A percentile compares a stretch with the other conserved stretches of the same genome.
Evolutionary conservation across 1,284 basidiomycete species (phyloP).

Genomic region (Moniliella sp.): DNA sequence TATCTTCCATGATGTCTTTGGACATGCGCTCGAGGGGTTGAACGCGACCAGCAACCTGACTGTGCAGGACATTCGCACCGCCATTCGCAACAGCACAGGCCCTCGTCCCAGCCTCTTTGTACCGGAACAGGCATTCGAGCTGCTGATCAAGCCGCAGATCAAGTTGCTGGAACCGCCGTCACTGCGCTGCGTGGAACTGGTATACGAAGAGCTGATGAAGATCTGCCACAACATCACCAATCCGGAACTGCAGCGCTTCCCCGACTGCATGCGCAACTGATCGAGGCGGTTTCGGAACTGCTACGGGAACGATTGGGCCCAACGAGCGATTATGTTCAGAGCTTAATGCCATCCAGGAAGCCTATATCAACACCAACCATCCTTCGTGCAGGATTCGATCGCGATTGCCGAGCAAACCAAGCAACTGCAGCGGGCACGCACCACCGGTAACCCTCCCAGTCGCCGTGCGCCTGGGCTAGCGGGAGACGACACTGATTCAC

Average conservation of each 20-base stretch:
- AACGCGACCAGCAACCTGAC: conserved; percentile 77
- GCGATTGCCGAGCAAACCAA: conserved; percentile 27
- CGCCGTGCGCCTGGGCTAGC: too few species aligned
- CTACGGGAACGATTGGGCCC: conserved; percentile 82
- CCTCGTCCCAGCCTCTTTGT: conserved; percentile 88
- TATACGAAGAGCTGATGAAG: conserved; percentile 96
- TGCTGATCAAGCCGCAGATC: conserved; percentile 95
- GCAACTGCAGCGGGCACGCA: too few species aligned
- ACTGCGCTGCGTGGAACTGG: conserved; percentile 83
- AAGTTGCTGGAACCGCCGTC: conserved; percentile 82
- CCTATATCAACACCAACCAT: conserved; percentile 97
- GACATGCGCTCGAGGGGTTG: conserved; percentile 67
- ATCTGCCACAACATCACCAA: conserved; percentile 96
- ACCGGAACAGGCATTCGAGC: conserved; percentile 86
- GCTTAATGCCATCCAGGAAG: conserved; percentile 87
- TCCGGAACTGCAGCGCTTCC: conserved; percentile 91
- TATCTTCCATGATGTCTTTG: conserved; percentile 97
- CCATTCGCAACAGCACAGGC: conserved; percentile 91
- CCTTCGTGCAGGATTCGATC: conserved; percentile 48
- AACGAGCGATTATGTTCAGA: conserved; percentile 83
- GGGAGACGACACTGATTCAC: too few species aligned
- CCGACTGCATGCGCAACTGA: conserved; percentile 74
- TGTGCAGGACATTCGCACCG: conserved; percentile 84
- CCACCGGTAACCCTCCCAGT: too few species aligned
- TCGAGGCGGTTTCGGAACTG: conserved; percentile 91